Base-by-base conservation (phyloP, 257 asterid species). In the Gentiana macrophylla region DNA sequence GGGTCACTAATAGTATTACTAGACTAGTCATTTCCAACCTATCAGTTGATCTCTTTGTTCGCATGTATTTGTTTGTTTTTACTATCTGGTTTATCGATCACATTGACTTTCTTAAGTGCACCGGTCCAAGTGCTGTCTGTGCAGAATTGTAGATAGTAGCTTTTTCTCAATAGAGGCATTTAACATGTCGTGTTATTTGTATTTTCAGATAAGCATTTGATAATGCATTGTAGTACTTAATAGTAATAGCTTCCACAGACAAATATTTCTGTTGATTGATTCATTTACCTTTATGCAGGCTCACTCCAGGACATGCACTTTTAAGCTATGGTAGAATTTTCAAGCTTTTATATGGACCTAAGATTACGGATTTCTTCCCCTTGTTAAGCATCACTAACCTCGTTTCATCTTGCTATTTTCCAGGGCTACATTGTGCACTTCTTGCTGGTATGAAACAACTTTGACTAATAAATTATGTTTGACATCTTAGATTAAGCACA, bases 401-500 rank as follows among this genome's bases (percentile, higher is more conserved):
- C 38, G 15, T 70, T 65, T 41, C 55, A 2, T 37, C 7, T 47
- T 50, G 67, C 41, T 57, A 32, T 67, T 68, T 74, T 78, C 81
- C 87, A 87, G 97, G 98, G 53, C 75, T 92, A 55, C 97, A 92
- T 69, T 92, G 97, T 73, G 98, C 95, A 35, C 78, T 74, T 67
- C 94, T 92, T 48, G 97, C 98, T 32, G 97, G 97, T 92, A 82
- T 41, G 72, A 63, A 46, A 53, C 57, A 53, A 35, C 33, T 37
- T 55, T 43, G 11, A 52, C 46, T 12, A 24, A 34, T 54, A 36
- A 53, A 6, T 58, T 11, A 4, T 35, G 38, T 53, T 49, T 46
- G 24, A 50, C 45, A 6, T 49, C 8, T 53, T n/a, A 4, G 5
- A 45, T 41, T 10, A 41, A 41, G 8, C 46, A 10, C 46, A 7